Base-by-base conservation (phyloP, 129 eudicot species). In the Lonicera japonica region DNA sequence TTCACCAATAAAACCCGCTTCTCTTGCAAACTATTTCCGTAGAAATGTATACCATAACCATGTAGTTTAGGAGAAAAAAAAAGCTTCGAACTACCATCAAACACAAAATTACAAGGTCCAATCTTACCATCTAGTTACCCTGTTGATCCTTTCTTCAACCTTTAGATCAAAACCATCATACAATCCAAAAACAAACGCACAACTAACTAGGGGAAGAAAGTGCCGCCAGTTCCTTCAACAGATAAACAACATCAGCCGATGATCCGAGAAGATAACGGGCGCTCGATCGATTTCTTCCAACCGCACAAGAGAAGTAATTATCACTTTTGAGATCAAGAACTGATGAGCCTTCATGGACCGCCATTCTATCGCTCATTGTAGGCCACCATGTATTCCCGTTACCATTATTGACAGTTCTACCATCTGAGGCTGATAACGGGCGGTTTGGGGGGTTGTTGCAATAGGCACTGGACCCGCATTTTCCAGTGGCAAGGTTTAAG, bases 251-350 rank as follows among this genome's bases (percentile, higher is more conserved):
- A 13, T 91, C 95, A 23, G 86, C 73, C 5, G 95, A 76, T 11
- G 97, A 84, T 21, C 74, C 77, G 25, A 84, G 70, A 5, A 80
- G 86, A 75, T 87, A 84, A n/a, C 97, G 67, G 12, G 97, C 95
- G 56, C 61, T 82, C 0, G 97, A 84, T 11, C 77, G 72, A 29
- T 76, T 87, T n/a, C 90, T 58, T 23, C 97, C 97, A 56, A 91
- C 95, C 0, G 94, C 83, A 66, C 95, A 91, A 19, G 97, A 91
- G 84, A 91, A 84, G 55, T 87, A 91, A 56, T 91, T 87, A 21
- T 82, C 95, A 8, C 73, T 82, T 25, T 81, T 80, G 19, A 91
- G 90, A 67, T 91, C 97, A 21, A 91, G 84, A 43, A 87, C 91
- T 8, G 82, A 79, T 23, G 83, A 73, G 4, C 82, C 78, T 25